These are phyloP conservation scores for Hygrophoropsis aurantiaca DNA, from an alignment of 768 basidiomycete species.

Conservation along the genomic window DNA sequence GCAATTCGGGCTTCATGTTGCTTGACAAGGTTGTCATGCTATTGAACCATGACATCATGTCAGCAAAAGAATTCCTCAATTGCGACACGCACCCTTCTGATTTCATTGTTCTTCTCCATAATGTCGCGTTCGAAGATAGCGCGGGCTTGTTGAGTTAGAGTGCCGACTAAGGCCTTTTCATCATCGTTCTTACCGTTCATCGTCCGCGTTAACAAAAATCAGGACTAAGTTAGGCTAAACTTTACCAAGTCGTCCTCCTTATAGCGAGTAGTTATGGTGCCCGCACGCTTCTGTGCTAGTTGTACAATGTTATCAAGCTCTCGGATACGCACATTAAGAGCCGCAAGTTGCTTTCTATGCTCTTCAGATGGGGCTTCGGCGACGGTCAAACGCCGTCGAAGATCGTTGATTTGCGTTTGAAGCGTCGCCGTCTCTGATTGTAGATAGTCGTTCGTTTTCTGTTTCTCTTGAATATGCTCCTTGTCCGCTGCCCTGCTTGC, in stretches of 20 bases:
- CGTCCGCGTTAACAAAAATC: not conserved
- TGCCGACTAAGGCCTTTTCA: constrained; percentile 50
- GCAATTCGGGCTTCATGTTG: constrained; percentile 43
- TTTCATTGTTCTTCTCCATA: constrained; percentile 55
- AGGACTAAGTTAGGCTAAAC: constrained; percentile 1
- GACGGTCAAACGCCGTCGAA: constrained; percentile 19
- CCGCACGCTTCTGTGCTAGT: constrained; percentile 26
- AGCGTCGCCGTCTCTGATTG: constrained; percentile 19
- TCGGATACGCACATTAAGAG: constrained; percentile 16
- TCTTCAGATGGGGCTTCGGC: constrained; percentile 22
- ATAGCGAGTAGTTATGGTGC: constrained; percentile 38
- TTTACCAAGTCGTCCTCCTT: constrained; percentile 47
- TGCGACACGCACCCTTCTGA: constrained; percentile 44
- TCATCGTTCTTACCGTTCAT: constrained; percentile 39
- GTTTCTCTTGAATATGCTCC: constrained; percentile 14
- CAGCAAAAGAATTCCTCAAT: constrained; percentile 2
- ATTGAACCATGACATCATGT: constrained; percentile 5
- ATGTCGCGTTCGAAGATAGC: constrained; percentile 52
- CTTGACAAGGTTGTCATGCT: constrained; percentile 51
- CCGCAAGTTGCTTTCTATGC: constrained; percentile 27
- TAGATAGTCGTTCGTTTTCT: constrained; percentile 20
- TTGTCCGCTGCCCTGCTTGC: constrained; percentile 18
- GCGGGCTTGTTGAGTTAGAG: constrained; percentile 44
- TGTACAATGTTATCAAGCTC: constrained; percentile 28
- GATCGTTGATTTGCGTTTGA: constrained; percentile 16